Percentiles rank a stretch among this genome's conserved stretches.
Conservation (phyloP, 106 monocot genomes). For the Chionographis japonica region DNA sequence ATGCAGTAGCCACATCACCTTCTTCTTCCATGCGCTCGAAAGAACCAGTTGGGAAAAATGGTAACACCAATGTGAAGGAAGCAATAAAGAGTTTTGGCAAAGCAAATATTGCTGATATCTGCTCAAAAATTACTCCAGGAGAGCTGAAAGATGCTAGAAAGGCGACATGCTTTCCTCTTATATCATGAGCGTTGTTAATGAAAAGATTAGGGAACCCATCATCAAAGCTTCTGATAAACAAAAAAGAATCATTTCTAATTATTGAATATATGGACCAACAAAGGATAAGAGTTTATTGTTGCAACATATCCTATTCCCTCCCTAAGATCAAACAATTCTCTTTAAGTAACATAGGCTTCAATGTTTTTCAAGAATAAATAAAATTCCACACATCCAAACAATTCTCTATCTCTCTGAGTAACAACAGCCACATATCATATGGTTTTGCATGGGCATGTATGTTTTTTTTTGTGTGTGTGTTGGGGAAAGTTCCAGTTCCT, state of each 20-base stretch:
- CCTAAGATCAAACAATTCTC: no score
- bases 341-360: no score
- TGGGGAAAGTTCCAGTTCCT: no score
- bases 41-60: conserved; percentile 96
- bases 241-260: background rate
- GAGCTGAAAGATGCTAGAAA: conserved; percentile 94
- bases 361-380: no score
- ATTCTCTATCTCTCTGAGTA: no score
- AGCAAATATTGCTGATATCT: conserved; percentile 93
- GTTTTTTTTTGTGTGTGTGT: no score
- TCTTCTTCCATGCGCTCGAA: conserved; percentile 98
- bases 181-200: conserved; percentile 88
- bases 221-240: conserved; percentile 67
- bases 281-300: no score
- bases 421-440: no score
- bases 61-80: conserved; percentile 87
- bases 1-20: conserved; percentile 96
- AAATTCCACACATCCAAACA: no score
- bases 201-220: conserved; percentile 98
- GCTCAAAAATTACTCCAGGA: conserved; percentile 90
- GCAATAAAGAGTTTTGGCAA: conserved; percentile 88
- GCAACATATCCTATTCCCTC: no score
- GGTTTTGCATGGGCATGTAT: no score
- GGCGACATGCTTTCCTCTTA: conserved; percentile 94
- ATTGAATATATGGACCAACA: background rate